These are phyloP conservation scores for Talaromyces liani DNA, from an alignment of 495 filamentous ascomycete genomes.

Conservation along the genomic window DNA sequence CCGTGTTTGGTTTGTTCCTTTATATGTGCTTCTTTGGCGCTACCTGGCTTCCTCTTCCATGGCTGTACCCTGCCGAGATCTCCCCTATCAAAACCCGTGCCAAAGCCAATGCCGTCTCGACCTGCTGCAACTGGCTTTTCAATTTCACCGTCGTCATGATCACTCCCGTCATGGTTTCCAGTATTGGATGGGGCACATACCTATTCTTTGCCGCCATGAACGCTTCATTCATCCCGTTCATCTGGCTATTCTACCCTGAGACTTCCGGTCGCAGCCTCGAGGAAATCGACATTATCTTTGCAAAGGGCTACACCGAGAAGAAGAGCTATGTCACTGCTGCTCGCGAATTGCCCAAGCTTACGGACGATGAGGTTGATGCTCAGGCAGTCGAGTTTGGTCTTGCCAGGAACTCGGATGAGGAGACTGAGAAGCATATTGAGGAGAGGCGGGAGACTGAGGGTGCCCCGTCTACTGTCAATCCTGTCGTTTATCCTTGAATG, in stretches of 20 bases:
- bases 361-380: conserved; percentile 61
- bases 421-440: background rate
- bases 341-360: conserved; percentile 59
- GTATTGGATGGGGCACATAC: conserved; percentile 70
- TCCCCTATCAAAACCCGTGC: conserved; percentile 68
- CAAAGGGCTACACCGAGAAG: conserved; percentile 68
- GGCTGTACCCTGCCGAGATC: conserved; percentile 60
- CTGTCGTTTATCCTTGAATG: background rate
- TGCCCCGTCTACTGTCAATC: background rate
- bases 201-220: conserved; percentile 71
- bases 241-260: conserved; percentile 75
- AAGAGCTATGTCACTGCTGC: conserved; percentile 68
- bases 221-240: conserved; percentile 62
- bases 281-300: conserved; percentile 76
- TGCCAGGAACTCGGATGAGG: background rate
- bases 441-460: background rate
- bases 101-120: conserved; percentile 69
- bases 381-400: conserved; percentile 44
- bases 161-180: conserved; percentile 62
- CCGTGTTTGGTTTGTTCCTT: conserved; percentile 74
- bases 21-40: conserved; percentile 75
- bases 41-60: conserved; percentile 55
- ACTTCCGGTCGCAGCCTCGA: conserved; percentile 63
- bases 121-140: conserved; percentile 73
- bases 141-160: conserved; percentile 81